Base-by-base conservation (phyloP, 129 eudicot species). In the Flaveria robusta region DNA sequence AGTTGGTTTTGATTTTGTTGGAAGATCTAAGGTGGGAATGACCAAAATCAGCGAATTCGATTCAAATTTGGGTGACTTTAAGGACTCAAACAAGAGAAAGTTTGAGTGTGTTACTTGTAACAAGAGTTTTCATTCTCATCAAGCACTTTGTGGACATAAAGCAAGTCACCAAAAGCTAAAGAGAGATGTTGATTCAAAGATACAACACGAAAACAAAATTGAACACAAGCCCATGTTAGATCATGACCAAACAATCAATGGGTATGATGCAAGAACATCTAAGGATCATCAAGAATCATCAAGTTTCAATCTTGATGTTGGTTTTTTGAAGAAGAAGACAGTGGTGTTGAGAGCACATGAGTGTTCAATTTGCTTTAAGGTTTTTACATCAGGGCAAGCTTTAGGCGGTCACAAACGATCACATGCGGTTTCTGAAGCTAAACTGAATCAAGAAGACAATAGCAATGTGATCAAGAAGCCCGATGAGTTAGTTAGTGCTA, bases 321-420 rank as follows among this genome's bases (percentile, higher is more conserved):
- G 49, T 59, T 79, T 14, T 51, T 66, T 71, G 37, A 79, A 72
- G 78, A 72, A 65, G 45, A 72, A 72, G 20, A 6, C 16, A 74
- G 60, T 60, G 81, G 56, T 15, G 63, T 73, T 20, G 31, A 72
- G 82, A 65, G 31, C 80, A 78, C 93, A 93, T 60, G 91, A 88
- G 77, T 90, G 96, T 74, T 92, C 95, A 68, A 87, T 93, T 82
- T 93, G 98, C 86, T 87, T 86, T n/a, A 88, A 81, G 82, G 85
- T 87, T 77, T 88, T 93, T 76, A 51, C 98, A 29, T 93, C 98
- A 23, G 93, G 96, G 7, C 97, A 90, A 77, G 97, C 98, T n/a
- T 85, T 93, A 68, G 97, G 98, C 12, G 98, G 97, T 27, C 98
- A 93, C 86, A 93, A 90, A 76, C 84, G 96, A 76, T 87, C 98